phyloP scores from a whole-genome alignment of 306 rosid genomes.

The Malus orientalis region DNA sequence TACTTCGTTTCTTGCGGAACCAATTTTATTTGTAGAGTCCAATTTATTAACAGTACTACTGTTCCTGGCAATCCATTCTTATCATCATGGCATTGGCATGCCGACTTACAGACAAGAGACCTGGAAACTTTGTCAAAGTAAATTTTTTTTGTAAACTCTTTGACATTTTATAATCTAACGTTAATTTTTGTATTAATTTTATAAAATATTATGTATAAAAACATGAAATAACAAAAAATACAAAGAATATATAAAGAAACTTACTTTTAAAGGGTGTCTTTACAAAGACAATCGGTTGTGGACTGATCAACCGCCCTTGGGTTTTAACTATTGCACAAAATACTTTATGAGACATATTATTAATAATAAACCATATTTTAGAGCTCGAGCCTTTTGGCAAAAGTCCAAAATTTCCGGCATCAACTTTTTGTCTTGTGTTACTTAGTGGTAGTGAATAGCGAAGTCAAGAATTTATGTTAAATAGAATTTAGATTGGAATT shows the following conservation, averaged over 20 bases:
- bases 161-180: too few species aligned
- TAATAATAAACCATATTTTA: background rate
- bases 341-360: background rate
- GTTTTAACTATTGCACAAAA: background rate
- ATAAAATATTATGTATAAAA: too few species aligned
- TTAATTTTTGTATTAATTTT: too few species aligned
- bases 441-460: background rate
- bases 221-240: too few species aligned
- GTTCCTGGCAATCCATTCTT: background rate
- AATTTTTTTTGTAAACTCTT: too few species aligned
- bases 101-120: background rate
- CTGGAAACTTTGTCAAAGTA: too few species aligned
- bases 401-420: conserved; percentile 22
- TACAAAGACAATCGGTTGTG: background rate
- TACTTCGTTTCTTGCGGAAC: background rate
- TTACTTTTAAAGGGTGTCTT: too few species aligned
- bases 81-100: background rate
- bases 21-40: background rate
- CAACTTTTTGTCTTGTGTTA: background rate
- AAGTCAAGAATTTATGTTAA: too few species aligned
- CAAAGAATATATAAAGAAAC: too few species aligned
- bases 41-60: background rate
- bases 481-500: too few species aligned
- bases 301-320: background rate
- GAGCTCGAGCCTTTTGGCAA: conserved; percentile 1